Evolutionary conservation across 2,329 filamentous ascomycete genomes (phyloP).

Genomic region (Aquanectria penicillioides): DNA sequence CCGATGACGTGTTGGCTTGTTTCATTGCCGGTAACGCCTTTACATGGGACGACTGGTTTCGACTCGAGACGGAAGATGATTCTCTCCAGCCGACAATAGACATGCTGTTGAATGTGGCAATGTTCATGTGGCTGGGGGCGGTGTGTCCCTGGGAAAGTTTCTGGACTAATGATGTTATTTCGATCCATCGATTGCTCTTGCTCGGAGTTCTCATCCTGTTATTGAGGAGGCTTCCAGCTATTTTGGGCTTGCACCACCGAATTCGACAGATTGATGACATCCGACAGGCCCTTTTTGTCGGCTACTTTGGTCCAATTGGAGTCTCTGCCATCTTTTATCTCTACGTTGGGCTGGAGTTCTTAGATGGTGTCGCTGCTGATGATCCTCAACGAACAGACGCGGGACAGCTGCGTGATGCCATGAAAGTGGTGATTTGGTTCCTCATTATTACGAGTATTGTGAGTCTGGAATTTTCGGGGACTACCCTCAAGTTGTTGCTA

Average conservation of each 20-base stretch:
- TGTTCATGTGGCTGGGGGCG: slow-evolving; percentile 93
- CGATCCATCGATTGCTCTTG: slow-evolving; percentile 76
- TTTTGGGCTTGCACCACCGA: slow-evolving; percentile 80
- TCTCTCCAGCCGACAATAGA: slow-evolving; percentile 94
- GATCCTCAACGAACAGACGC: slow-evolving; percentile 73
- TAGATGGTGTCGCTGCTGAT: slow-evolving; percentile 64
- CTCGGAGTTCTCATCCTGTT: slow-evolving; percentile 82
- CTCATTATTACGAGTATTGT: slow-evolving; percentile 84
- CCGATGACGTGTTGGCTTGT: slow-evolving; percentile 89
- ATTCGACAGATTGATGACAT: slow-evolving; percentile 82
- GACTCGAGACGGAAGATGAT: slow-evolving; percentile 87
- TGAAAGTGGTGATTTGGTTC: slow-evolving; percentile 86
- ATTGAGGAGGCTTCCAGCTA: slow-evolving; percentile 77
- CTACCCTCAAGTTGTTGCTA: accelerated
- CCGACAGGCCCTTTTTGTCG: slow-evolving; percentile 84
- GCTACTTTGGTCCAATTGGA: slow-evolving; percentile 93
- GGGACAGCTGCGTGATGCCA: slow-evolving; percentile 69
- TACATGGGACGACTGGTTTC: slow-evolving; percentile 95
- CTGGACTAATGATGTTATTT: slow-evolving; percentile 71
- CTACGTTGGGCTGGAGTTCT: slow-evolving; percentile 81
- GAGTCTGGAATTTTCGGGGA: slow-evolving; percentile 47
- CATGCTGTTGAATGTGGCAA: slow-evolving; percentile 88
- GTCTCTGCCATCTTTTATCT: slow-evolving; percentile 92
- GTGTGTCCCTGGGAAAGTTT: slow-evolving; percentile 85
- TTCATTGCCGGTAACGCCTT: slow-evolving; percentile 93